Evolutionary conservation across 148 eudicot genomes (phyloP), one percentile per base, ranked within the genome.

Genomic region (Persicaria maculosa): DNA sequence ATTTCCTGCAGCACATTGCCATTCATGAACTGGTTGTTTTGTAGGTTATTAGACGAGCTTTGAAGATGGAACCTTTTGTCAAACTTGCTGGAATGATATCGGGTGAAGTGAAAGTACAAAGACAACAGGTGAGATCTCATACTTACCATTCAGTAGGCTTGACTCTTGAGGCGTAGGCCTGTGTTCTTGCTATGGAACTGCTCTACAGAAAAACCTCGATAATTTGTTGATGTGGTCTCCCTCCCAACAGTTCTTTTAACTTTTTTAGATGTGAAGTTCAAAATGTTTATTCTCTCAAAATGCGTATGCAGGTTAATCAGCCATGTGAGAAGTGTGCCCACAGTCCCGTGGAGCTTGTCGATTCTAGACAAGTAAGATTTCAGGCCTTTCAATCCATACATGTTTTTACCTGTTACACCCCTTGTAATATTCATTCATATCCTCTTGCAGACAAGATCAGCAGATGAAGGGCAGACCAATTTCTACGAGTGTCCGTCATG

Each of bases 381-480:
- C 11, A 1, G 11, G 14, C n/a, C 11, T 16, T 9, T 9, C 1
- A 5, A 52, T 9, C 57, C n/a, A 52, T 16, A 52, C 57, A 9
- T 52, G 57, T 9, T 52, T 16, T 43, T 43, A 4, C 19, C 22
- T 64, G 71, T 31, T 31, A 31, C 40, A 31, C 74, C 57, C 45
- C 12, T 7, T 72, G 44, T 7, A 8, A 14, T 4, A 72, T 50
- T 45, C 22, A 72, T 50, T 45, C 22, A 16, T 50, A 44, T 50
- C 80, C 40, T 2, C 40, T 31, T 31, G 40, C 40, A 31, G 40
- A 31, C 40, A 31, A 31, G 40, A 31, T 31, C 85, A 65, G 85
- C 85, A 57, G 85, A 83, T 74, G 85, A 83, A 77, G 85, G 85
- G 68, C 85, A 83, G 65, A 79, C 83, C 36, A 80, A 79, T 75